A percentile compares a stretch with the other conserved stretches of the same genome.
Evolutionary conservation across 176 grass and related monocot species (phyloP).

Genomic region (Chloris gayana): DNA sequence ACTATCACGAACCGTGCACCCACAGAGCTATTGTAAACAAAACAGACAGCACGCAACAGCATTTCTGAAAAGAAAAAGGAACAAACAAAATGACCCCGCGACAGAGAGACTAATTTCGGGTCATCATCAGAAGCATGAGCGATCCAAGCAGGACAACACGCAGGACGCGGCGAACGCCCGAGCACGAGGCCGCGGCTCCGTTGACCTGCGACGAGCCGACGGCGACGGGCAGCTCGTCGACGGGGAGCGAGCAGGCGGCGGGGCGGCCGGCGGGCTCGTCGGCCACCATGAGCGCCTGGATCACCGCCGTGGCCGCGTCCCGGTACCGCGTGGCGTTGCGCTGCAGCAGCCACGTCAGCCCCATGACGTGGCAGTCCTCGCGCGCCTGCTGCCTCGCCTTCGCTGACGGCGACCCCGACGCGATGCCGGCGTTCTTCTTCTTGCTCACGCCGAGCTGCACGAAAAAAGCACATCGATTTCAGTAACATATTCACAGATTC

Average conservation of each 20-base stretch:
- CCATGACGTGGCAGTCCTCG: conserved; percentile 82
- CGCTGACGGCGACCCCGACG: neutral
- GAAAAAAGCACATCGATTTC: neutral
- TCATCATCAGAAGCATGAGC: neutral
- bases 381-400: conserved; percentile 28
- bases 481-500: conserved; percentile 16
- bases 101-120: neutral
- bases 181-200: neutral
- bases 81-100: neutral
- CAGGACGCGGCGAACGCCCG: neutral
- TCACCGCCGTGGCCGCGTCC: conserved; percentile 46
- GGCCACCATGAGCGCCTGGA: conserved; percentile 73
- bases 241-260: conserved; percentile 53
- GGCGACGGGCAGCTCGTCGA: conserved; percentile 56
- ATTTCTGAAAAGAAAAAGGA: neutral
- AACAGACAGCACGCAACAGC: neutral
- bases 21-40: neutral
- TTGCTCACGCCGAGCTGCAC: conserved; percentile 56
- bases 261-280: conserved; percentile 28
- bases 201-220: conserved; percentile 67
- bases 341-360: conserved; percentile 78
- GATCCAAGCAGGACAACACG: neutral
- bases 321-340: conserved; percentile 63
- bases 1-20: neutral
- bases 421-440: neutral